Conservation (phyloP, 2,329 filamentous ascomycete genomes). For the Diplodia corticola region DNA sequence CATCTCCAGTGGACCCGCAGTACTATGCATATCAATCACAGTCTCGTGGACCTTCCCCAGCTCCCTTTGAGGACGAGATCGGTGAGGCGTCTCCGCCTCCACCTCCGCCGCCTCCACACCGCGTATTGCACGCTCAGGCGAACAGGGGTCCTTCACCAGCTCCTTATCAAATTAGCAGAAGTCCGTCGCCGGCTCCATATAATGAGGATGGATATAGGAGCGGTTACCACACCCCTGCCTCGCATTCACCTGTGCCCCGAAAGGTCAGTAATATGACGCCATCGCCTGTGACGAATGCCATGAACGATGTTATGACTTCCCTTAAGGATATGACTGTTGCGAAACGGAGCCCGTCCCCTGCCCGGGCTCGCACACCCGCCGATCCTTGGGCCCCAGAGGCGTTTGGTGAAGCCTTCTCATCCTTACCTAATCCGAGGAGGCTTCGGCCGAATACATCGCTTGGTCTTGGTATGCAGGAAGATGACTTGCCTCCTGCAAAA, state of each 20-base stretch:
- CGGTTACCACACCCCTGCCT: conserved; percentile 62
- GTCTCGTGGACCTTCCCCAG: conserved; percentile 24
- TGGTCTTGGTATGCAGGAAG: conserved; percentile 61
- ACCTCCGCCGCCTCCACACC: conserved; percentile 80
- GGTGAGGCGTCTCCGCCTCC: conserved; percentile 72
- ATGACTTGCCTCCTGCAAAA: conserved; percentile 46
- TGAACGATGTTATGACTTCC: conserved; percentile 98
- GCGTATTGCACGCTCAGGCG: conserved; percentile 53
- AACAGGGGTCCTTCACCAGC: conserved; percentile 51
- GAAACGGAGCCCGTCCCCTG: conserved; percentile 48
- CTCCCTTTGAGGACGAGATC: conserved; percentile 37
- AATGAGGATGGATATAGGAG: conserved; percentile 31
- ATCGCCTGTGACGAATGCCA: conserved; percentile 87
- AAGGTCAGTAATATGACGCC: conserved; percentile 62
- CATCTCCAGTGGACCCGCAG: conserved; percentile 20
- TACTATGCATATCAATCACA: conserved; percentile 24
- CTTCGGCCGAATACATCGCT: conserved; percentile 67
- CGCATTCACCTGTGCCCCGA: conserved; percentile 63
- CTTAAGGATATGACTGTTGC: conserved; percentile 79
- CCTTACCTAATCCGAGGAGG: conserved; percentile 45
- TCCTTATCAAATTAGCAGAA: conserved; percentile 27
- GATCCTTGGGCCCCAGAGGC: conserved; percentile 91
- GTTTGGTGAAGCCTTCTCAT: conserved; percentile 61
- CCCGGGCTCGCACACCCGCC: conserved; percentile 58
- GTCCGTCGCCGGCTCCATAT: conserved; percentile 33